These are phyloP conservation scores for Venturia asperata DNA, from an alignment of 2,329 filamentous ascomycete species.

Conservation along the genomic window DNA sequence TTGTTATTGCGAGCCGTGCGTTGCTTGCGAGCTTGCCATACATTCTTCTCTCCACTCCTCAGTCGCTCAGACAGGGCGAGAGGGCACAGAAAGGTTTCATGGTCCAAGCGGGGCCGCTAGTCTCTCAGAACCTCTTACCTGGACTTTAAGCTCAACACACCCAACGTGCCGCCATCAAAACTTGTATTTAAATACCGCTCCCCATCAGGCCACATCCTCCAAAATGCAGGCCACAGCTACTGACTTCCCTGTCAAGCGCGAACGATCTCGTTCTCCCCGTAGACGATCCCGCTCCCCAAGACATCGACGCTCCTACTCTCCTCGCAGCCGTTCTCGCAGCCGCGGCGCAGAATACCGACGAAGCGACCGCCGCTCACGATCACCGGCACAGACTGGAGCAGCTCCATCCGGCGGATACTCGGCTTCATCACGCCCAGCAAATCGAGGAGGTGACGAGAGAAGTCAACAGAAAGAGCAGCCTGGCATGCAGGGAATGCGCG, in stretches of 20 bases:
- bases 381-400: conserved; percentile 59
- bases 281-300: conserved; percentile 55
- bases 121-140: neutral
- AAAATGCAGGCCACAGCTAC: neutral
- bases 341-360: conserved; percentile 45
- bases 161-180: neutral
- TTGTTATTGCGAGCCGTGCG: neutral
- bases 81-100: no score
- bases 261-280: conserved; percentile 43
- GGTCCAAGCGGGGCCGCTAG: neutral
- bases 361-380: conserved; percentile 56
- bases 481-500: conserved; percentile 92
- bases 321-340: conserved; percentile 70
- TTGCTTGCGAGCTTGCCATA: neutral
- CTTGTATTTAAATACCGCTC: neutral
- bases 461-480: conserved; percentile 70
- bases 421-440: conserved; percentile 41
- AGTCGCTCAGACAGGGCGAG: no score
- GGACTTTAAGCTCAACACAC: neutral
- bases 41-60: no score
- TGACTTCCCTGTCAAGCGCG: conserved; percentile 18
- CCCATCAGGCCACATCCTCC: neutral
- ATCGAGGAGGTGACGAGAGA: conserved; percentile 70
- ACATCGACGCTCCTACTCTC: conserved; percentile 51
- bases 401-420: conserved; percentile 62